phyloP scores from a whole-genome alignment of 148 eudicot species.

The Chenopodium suecicum region DNA sequence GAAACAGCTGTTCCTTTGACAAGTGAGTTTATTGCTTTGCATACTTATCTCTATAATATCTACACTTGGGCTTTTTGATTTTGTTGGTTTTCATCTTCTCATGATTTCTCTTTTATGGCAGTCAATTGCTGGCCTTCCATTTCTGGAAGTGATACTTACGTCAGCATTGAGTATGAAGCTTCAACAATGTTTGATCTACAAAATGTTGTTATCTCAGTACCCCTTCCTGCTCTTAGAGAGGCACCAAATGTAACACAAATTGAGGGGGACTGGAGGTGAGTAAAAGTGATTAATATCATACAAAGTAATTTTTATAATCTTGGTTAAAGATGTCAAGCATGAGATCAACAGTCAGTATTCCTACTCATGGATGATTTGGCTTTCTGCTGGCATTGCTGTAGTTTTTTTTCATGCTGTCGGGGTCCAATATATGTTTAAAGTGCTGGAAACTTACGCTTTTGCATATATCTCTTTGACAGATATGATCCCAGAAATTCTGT shows the following conservation, averaged over 20 bases:
- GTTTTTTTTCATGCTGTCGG: background rate
- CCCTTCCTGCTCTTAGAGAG: constrained; percentile 96
- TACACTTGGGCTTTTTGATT: background rate
- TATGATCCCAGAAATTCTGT: constrained; percentile 85
- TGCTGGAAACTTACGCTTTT: background rate
- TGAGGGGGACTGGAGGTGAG: constrained; percentile 97
- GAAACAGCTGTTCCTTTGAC: constrained; percentile 85
- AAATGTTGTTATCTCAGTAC: constrained; percentile 93
- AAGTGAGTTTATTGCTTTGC: constrained; percentile 49
- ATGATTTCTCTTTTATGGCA: constrained; percentile 31
- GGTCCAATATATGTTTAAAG: background rate
- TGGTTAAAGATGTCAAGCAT: constrained; percentile 1
- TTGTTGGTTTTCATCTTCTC: background rate
- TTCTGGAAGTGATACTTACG: constrained; percentile 91
- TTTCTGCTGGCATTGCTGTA: background rate
- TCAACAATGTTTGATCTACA: constrained; percentile 80
- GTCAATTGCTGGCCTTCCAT: constrained; percentile 99
- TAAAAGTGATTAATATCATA: background rate
- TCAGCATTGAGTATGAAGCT: constrained; percentile 94
- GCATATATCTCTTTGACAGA: constrained; percentile 37
- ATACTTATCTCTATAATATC: background rate
- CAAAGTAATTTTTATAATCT: background rate
- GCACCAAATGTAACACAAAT: constrained; percentile 83
- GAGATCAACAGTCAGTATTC: background rate
- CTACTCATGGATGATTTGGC: background rate